Percentiles rank a stretch among this genome's conserved stretches.
Evolutionary conservation across 2,329 filamentous ascomycete genomes (phyloP).

Genomic region (Fusarium nodosum): DNA sequence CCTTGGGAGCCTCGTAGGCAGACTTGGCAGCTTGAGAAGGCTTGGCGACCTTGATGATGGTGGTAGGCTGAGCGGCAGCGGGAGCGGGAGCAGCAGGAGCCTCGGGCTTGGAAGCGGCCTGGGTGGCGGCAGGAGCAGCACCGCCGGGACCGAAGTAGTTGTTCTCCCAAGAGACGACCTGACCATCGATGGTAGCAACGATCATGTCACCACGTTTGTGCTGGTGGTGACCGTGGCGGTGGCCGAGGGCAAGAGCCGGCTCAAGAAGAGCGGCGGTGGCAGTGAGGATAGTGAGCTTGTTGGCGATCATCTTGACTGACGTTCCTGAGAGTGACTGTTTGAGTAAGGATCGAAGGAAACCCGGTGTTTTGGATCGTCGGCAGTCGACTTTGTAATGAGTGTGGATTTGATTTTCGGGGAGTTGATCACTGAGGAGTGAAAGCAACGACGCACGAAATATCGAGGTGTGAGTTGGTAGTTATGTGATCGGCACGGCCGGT

Average conservation of each 20-base stretch:
- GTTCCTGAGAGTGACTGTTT: constrained; percentile 12
- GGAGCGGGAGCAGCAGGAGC: constrained; percentile 24
- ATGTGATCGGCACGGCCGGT: constrained; percentile 54
- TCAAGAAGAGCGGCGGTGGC: constrained; percentile 60
- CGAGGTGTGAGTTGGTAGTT: constrained; percentile 39
- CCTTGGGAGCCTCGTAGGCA: constrained; percentile 18
- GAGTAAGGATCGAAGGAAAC: constrained; percentile 8
- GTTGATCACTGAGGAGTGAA: constrained; percentile 42
- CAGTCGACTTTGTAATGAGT: constrained; percentile 35
- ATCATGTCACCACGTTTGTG: constrained; percentile 56
- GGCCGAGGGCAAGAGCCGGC: constrained; percentile 59
- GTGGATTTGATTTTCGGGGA: constrained; percentile 30
- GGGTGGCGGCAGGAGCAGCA: constrained; percentile 44
- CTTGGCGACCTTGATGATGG: constrained; percentile 47
- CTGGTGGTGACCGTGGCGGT: constrained; percentile 58
- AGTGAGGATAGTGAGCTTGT: constrained; percentile 59
- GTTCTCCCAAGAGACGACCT: constrained; percentile 58
- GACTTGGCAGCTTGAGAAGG: constrained; percentile 35
- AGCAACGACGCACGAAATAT: constrained; percentile 32
- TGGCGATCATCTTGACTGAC: constrained; percentile 59
- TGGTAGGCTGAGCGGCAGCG: constrained; percentile 39
- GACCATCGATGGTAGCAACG: constrained; percentile 49
- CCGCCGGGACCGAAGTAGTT: constrained; percentile 54
- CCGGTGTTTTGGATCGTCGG: constrained; percentile 13
- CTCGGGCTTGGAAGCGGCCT: constrained; percentile 32